Percentiles rank a stretch among this genome's conserved stretches.
phyloP scores from a whole-genome alignment of 179 eudicot genomes.

The Vitellaria paradoxa region DNA sequence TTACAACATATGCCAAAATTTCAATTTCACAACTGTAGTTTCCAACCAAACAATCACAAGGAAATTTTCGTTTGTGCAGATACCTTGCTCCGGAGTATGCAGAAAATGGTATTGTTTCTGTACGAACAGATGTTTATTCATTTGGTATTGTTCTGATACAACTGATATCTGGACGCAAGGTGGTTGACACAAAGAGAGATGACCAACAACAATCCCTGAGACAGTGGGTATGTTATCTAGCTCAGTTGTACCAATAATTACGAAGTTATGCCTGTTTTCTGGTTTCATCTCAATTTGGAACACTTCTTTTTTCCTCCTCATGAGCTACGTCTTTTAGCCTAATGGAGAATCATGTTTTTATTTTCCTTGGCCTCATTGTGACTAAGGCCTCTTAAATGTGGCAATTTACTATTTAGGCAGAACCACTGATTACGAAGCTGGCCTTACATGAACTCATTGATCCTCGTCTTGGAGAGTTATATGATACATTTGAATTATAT shows the following conservation, averaged over 20 bases:
- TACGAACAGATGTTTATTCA: slow-evolving; percentile 40
- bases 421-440: slow-evolving; percentile 37
- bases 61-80: slow-evolving; percentile 18
- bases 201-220: slow-evolving; percentile 32
- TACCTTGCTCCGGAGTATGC: slow-evolving; percentile 52
- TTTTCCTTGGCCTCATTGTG: background rate
- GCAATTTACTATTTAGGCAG: slow-evolving; percentile 34
- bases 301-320: background rate
- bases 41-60: background rate
- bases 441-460: slow-evolving; percentile 46
- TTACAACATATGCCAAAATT: background rate
- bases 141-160: slow-evolving; percentile 43
- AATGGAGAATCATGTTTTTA: background rate
- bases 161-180: slow-evolving; percentile 42
- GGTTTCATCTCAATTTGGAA: background rate
- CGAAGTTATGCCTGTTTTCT: background rate
- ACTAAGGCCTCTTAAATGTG: background rate
- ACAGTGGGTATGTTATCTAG: slow-evolving; percentile 36
- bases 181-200: slow-evolving; percentile 23
- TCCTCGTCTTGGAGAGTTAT: slow-evolving; percentile 44
- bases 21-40: background rate
- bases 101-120: slow-evolving; percentile 45
- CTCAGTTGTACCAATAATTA: background rate
- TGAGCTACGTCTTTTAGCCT: background rate
- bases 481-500: slow-evolving; percentile 39